Evolutionary conservation across 2,329 filamentous ascomycete genomes (phyloP), one percentile per base, ranked within the genome.

Genomic region (Pseudogymnoascus verrucosus): DNA sequence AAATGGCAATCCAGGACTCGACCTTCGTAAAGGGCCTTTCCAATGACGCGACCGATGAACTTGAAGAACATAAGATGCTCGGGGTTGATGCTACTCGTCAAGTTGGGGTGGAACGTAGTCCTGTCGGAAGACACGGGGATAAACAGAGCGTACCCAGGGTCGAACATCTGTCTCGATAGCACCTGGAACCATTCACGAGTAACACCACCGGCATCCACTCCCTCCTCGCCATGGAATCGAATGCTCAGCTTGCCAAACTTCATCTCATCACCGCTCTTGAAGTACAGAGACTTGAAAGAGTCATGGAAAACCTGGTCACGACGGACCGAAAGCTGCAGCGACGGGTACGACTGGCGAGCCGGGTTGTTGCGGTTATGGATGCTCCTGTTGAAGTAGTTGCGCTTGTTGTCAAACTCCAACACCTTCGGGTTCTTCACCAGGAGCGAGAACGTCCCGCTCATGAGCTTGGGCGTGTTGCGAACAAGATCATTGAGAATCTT

Each of bases 151-250:
- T 98, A 99, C 77, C 97, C 95, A 60, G 95, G 90, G 75, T 99
- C 95, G 78, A 99, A 99, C 95, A 99, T 99, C 73, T 97, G 95
- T 66, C 95, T 86, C 31, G 96, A 89, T 68, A 99, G 89, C 61
- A 96, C 93, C 75, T 97, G 93, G 83, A 99, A 99, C 95, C 96
- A 99, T 79, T 99, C 95, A 72, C 96, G 88, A 39, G 93, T 97
- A 57, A 99, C 93, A 78, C 95, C 95, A 69, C 95, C 96, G 62
- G 95, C 95, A 77, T 99, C 96, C 44, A 99, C 92, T 76, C 96
- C 95, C 75, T 99, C 95, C 78, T 99, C 95, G 36, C 92, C 92
- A 70, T 95, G 90, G 84, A 99, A 99, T 62, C 93, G 89, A 70
- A 99, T 96, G 75, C 93, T 99, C 67, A 99, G 85, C 78, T 99